Evolutionary conservation across 1,284 basidiomycete genomes (phyloP).

Genomic region (Schizophyllum amplum): DNA sequence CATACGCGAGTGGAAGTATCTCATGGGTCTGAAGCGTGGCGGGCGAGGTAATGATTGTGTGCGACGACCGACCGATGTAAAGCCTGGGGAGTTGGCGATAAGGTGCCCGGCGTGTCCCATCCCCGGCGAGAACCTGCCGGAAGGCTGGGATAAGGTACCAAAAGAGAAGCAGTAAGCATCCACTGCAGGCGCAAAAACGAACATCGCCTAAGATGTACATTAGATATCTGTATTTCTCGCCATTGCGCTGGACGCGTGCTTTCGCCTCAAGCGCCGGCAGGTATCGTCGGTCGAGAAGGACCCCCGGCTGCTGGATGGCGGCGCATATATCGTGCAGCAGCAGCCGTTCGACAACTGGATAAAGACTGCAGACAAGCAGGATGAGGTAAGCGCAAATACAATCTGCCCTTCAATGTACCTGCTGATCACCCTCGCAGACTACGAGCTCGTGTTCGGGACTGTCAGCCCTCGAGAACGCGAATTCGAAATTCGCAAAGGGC

Average conservation of each 20-base stretch:
- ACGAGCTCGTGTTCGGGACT: too few relatives aligned
- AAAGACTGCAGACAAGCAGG: too few relatives aligned
- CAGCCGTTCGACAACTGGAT: too few relatives aligned
- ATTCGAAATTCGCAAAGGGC: too few relatives aligned
- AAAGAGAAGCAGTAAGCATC: neutral
- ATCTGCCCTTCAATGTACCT: too few relatives aligned
- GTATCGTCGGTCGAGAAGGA: constrained; percentile 2
- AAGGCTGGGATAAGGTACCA: constrained; percentile 11
- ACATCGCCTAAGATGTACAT: too few relatives aligned
- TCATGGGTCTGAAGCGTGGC: constrained; percentile 15
- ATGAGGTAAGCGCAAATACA: too few relatives aligned
- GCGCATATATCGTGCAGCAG: constrained; percentile 2
- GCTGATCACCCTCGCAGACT: too few relatives aligned
- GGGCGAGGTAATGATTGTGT: constrained; percentile 12
- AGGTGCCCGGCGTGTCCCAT: constrained; percentile 18
- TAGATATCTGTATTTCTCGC: constrained; percentile 14
- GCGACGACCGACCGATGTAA: neutral
- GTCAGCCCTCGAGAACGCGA: too few relatives aligned
- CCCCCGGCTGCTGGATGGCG: neutral
- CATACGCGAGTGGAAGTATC: constrained; percentile 12
- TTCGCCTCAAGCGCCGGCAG: constrained; percentile 13
- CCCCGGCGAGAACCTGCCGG: constrained; percentile 17
- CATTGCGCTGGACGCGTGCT: constrained; percentile 16
- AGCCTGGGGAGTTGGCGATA: constrained; percentile 15
- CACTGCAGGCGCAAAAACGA: neutral